phyloP scores from a whole-genome alignment of 768 basidiomycete genomes.

The Hygrocybe punicea region DNA sequence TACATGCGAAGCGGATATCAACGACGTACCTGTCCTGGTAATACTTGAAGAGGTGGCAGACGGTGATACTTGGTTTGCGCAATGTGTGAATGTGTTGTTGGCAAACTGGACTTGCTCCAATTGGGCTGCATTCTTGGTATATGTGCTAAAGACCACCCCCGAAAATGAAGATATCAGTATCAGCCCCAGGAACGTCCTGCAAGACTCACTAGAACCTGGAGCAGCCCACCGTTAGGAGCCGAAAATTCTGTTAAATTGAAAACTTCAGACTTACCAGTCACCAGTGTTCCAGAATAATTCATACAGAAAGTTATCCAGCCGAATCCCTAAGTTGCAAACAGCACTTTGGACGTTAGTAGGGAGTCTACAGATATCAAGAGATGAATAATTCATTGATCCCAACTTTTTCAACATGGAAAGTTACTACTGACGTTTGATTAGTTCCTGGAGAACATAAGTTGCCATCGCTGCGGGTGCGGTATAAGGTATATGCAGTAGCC shows the following conservation, averaged over 20 bases:
- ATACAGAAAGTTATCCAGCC: slow-evolving; percentile 19
- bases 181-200: no score
- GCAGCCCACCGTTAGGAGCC: background rate
- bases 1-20: background rate
- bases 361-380: slow-evolving; percentile 12
- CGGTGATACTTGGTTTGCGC: slow-evolving; percentile 11
- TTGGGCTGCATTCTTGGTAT: slow-evolving; percentile 16
- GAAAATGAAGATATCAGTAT: background rate
- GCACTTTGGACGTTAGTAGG: slow-evolving; percentile 20
- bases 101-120: slow-evolving; percentile 16
- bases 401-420: background rate
- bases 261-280: slow-evolving; percentile 15
- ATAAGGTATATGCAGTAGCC: slow-evolving; percentile 5
- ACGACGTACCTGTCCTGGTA: background rate
- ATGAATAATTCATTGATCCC: background rate
- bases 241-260: background rate
- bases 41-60: background rate
- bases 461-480: slow-evolving; percentile 8
- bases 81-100: slow-evolving; percentile 30
- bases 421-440: slow-evolving; percentile 19
- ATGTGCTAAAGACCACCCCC: slow-evolving; percentile 15
- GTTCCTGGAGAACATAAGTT: slow-evolving; percentile 17
- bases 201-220: slow-evolving; percentile 3
- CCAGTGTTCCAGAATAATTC: slow-evolving; percentile 18
- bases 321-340: slow-evolving; percentile 21